Base-by-base conservation (phyloP, 2,329 filamentous ascomycete species). In the Neodidymelliopsis sp. region DNA sequence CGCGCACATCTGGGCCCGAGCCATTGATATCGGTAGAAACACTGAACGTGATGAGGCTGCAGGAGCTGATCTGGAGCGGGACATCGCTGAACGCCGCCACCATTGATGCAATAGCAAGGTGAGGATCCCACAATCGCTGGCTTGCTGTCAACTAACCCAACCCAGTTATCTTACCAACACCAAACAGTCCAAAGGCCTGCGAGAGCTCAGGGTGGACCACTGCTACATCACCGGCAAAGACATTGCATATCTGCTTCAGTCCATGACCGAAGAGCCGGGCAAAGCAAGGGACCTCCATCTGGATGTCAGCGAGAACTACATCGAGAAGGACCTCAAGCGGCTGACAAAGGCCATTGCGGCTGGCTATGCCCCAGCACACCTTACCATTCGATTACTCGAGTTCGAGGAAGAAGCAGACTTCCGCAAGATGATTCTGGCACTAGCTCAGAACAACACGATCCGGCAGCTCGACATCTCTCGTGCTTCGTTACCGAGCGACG, bases 311-410 rank as follows among this genome's bases (percentile, higher is more conserved):
- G 84, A 85, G 56, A 86, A 85, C 66, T 74, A 82, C 35, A 82
- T 84, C 15, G 77, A 79, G 44, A 76, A 78, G 49, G 76, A 80
- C 28, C 73, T 83, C 24, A 74, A 77, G 39, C 74, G 79, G 29
- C 74, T 84, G 30, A 77, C 80, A 7, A 75, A 75, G 38, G 80
- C 81, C 2, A 81, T 84, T 36, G 68, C 76, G 16, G 70, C 70
- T 37, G 77, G 79, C 22, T 73, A 80, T 33, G 83, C 85, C 0
- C 86, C 87, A 2, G 79, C 84, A 2, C 82, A 83, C 56, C 68
- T 90, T 20, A 86, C 84, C 4, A 84, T 90, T 73, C 79, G 83
- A 25, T 83, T 87, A 72, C 81, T 89, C 25, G 87, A 89, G 63
- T 90, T 87, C 63, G 81, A 84, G 47, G 81, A 84, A 51, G 84